phyloP scores from a whole-genome alignment of 2,329 filamentous ascomycete species.

The Calonectria pseudoturangicola region DNA sequence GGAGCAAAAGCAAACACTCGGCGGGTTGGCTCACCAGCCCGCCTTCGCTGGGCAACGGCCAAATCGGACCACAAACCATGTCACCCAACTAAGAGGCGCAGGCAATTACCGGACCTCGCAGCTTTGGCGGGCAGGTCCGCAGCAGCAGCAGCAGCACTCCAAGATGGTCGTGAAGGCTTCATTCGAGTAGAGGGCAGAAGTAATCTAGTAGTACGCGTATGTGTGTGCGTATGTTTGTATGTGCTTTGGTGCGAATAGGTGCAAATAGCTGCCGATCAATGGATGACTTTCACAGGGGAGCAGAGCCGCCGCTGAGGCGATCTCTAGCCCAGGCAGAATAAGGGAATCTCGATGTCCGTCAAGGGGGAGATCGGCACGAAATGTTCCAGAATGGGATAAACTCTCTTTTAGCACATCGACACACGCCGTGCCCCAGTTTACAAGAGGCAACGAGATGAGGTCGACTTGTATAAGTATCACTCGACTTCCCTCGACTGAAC shows the following conservation, averaged over 20 bases:
- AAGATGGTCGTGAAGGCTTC: not conserved
- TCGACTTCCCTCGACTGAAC: not conserved
- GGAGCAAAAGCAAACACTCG: constrained; percentile 6
- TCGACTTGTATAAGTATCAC: constrained; percentile 22
- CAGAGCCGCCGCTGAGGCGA: constrained; percentile 1
- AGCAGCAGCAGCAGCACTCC: too few relatives aligned
- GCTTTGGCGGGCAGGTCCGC: not conserved
- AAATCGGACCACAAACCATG: constrained; percentile 14
- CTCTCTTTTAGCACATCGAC: constrained; percentile 12
- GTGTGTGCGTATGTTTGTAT: not conserved
- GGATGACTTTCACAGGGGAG: constrained; percentile 14
- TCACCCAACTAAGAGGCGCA: constrained; percentile 19
- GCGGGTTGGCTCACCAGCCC: not conserved
- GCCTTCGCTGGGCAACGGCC: constrained; percentile 6
- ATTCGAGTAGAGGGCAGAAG: not conserved
- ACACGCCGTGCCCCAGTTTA: not conserved
- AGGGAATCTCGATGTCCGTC: constrained; percentile 3
- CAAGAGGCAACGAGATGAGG: constrained; percentile 7
- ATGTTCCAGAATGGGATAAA: constrained; percentile 4
- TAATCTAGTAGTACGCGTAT: not conserved
- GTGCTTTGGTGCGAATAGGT: not conserved
- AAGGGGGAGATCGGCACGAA: constrained; percentile 1
- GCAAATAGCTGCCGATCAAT: constrained; percentile 6
- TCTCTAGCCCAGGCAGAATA: constrained; percentile 17
- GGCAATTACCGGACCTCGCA: constrained; percentile 20